These are phyloP conservation scores for Oryza longistaminata DNA, from an alignment of 176 grass and related monocot species.

Conservation along the genomic window DNA sequence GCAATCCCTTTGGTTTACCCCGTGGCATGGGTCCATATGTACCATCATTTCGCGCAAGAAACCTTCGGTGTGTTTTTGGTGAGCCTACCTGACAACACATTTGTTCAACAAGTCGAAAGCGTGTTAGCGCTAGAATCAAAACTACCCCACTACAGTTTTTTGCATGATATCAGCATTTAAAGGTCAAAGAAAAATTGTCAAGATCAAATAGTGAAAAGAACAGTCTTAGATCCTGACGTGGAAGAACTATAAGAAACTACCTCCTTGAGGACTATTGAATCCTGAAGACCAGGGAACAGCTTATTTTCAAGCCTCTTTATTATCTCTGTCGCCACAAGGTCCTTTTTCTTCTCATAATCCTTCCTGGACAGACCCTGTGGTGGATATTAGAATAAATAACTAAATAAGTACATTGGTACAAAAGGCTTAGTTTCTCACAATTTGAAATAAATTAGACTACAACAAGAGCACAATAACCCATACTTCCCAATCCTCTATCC, in stretches of 20 bases:
- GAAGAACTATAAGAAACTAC: conserved; percentile 35
- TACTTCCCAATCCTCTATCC: conserved; percentile 96
- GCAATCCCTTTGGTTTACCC: conserved; percentile 76
- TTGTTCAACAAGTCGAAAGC: conserved; percentile 2
- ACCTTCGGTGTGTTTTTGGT: conserved; percentile 93
- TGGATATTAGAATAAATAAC: conserved; percentile 14
- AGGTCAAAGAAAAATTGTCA: conserved; percentile 7
- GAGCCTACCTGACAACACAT: conserved; percentile 73
- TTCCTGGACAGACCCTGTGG: conserved; percentile 66
- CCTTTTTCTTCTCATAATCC: conserved; percentile 88
- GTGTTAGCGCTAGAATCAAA: background rate
- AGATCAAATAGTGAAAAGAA: conserved; percentile 8
- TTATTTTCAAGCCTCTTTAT: conserved; percentile 84
- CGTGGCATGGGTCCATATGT: conserved; percentile 96
- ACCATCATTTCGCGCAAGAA: conserved; percentile 82
- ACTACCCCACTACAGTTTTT: background rate
- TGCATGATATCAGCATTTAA: conserved; percentile 28
- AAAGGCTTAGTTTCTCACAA: background rate
- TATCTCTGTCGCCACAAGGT: conserved; percentile 73
- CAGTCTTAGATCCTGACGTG: background rate
- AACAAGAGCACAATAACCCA: background rate
- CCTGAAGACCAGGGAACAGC: conserved; percentile 86
- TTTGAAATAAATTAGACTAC: background rate
- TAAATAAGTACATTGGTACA: background rate
- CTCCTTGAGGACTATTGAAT: conserved; percentile 94